These are phyloP conservation scores for Phaseolus lunatus DNA, from an alignment of 306 rosid species.

Conservation along the genomic window DNA sequence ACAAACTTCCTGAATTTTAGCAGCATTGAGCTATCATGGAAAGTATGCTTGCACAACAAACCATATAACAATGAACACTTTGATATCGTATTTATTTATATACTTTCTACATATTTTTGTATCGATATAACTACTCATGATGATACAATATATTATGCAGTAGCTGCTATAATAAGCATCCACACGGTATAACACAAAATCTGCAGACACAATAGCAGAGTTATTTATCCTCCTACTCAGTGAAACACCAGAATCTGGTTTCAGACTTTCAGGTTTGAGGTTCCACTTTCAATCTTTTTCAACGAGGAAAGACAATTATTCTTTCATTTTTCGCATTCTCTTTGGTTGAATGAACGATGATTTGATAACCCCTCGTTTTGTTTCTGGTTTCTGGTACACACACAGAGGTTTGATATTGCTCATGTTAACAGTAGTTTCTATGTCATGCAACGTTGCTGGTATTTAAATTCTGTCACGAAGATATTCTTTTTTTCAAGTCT, in stretches of 20 bases:
- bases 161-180: background rate
- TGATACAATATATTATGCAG: background rate
- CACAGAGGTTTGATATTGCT: background rate
- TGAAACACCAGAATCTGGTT: background rate
- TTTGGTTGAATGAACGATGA: background rate
- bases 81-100: background rate
- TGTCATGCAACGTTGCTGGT: constrained; percentile 17
- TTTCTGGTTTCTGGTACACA: background rate
- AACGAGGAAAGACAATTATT: background rate
- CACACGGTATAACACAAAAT: background rate
- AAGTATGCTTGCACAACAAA: constrained; percentile 9
- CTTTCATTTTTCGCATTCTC: background rate
- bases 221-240: background rate
- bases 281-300: background rate
- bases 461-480: background rate
- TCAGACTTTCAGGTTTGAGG: background rate
- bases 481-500: background rate
- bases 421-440: background rate
- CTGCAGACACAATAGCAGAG: background rate
- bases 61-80: background rate
- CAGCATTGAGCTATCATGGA: background rate
- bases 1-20: constrained; percentile 20
- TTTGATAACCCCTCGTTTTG: background rate
- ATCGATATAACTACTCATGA: background rate
- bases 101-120: background rate